These are phyloP conservation scores for Neurospora tetraspora DNA, from an alignment of 495 filamentous ascomycete genomes.

Conservation along the genomic window DNA sequence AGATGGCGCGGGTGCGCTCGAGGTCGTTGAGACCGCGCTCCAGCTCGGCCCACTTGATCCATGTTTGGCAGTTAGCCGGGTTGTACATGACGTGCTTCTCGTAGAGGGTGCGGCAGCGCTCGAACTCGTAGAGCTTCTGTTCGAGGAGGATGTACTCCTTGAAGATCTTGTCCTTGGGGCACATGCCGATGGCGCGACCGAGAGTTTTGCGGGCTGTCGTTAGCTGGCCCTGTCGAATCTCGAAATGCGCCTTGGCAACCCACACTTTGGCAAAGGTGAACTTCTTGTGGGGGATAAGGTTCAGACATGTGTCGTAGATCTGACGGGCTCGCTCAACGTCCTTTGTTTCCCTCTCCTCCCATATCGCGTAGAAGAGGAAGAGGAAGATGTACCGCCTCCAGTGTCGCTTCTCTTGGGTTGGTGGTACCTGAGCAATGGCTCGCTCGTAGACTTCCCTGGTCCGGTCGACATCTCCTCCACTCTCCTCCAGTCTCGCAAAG, in stretches of 20 bases:
- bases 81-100: constrained; percentile 92
- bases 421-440: constrained; percentile 91
- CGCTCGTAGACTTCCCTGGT: constrained; percentile 91
- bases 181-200: constrained; percentile 83
- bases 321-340: constrained; percentile 75
- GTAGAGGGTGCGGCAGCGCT: constrained; percentile 80
- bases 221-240: constrained; percentile 78
- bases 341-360: constrained; percentile 78
- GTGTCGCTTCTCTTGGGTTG: constrained; percentile 92
- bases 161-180: constrained; percentile 92
- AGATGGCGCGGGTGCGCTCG: constrained; percentile 81
- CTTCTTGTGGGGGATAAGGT: constrained; percentile 85
- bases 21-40: constrained; percentile 84
- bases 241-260: constrained; percentile 88
- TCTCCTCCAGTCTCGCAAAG: constrained; percentile 85
- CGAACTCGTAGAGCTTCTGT: constrained; percentile 84
- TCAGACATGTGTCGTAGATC: constrained; percentile 82
- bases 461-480: constrained; percentile 63
- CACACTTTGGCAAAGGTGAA: constrained; percentile 98
- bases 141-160: constrained; percentile 88
- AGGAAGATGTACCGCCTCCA: constrained; percentile 97
- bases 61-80: constrained; percentile 76
- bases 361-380: constrained; percentile 94
- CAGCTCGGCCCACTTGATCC: constrained; percentile 90
- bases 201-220: constrained; percentile 74